Conservation (phyloP, 768 basidiomycete species). For the Trametes punicea region DNA sequence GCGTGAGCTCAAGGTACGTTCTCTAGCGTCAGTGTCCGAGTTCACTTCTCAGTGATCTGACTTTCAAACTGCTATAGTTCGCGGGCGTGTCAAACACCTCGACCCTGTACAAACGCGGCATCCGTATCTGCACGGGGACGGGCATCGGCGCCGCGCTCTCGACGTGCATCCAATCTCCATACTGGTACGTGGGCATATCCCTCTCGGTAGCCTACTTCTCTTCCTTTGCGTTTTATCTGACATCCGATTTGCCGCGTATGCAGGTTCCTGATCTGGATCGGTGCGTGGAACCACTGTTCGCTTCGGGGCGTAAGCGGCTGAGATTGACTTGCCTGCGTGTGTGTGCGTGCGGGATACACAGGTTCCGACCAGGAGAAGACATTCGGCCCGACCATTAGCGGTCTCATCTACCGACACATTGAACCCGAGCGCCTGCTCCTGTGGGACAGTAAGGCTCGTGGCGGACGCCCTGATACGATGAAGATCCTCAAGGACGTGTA, state of each 20-base stretch:
- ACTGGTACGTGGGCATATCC: slow-evolving; percentile 65
- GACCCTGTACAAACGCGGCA: slow-evolving; percentile 72
- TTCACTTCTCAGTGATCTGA: neutral
- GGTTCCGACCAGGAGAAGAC: slow-evolving; percentile 83
- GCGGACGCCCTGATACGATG: slow-evolving; percentile 76
- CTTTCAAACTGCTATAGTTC: slow-evolving; percentile 40
- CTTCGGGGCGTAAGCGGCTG: slow-evolving; percentile 13
- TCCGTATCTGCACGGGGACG: slow-evolving; percentile 80
- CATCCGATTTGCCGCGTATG: neutral
- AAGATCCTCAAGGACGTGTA: slow-evolving; percentile 70
- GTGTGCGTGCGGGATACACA: slow-evolving; percentile 22
- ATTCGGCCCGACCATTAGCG: slow-evolving; percentile 76
- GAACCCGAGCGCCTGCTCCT: slow-evolving; percentile 70
- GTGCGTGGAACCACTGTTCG: slow-evolving; percentile 32
- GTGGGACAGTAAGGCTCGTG: slow-evolving; percentile 75
- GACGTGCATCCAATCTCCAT: slow-evolving; percentile 71
- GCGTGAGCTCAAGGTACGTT: slow-evolving; percentile 67
- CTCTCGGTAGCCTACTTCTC: too few species aligned
- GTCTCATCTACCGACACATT: slow-evolving; percentile 67
- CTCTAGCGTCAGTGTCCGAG: neutral
- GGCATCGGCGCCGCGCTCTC: slow-evolving; percentile 78
- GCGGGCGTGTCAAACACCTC: slow-evolving; percentile 82
- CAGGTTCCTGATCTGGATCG: slow-evolving; percentile 80
- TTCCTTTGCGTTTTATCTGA: slow-evolving; percentile 1
- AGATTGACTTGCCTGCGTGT: slow-evolving; percentile 21